Conservation (phyloP, 495 filamentous ascomycete species). For the Hypoxylon intermedium region DNA sequence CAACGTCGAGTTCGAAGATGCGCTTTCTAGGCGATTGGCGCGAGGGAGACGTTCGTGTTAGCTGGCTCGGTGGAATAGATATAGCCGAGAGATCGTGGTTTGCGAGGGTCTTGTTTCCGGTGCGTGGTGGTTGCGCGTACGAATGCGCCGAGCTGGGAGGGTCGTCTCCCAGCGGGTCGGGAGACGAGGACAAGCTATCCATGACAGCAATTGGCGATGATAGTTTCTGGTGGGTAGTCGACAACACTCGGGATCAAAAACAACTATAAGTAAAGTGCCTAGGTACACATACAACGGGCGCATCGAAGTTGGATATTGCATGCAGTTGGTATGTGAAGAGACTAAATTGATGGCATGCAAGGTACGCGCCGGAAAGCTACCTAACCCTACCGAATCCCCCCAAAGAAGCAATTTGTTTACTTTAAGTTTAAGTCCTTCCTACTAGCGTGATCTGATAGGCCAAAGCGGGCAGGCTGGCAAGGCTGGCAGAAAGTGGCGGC, state of each 20-base stretch:
- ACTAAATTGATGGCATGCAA: conserved; percentile 14
- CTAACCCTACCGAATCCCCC: conserved; percentile 22
- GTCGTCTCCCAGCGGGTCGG: conserved; percentile 56
- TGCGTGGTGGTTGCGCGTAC: conserved; percentile 28
- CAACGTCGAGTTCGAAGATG: conserved; percentile 62
- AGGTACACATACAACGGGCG: conserved; percentile 16
- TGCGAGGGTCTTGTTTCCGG: conserved; percentile 35
- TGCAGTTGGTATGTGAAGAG: conserved; percentile 11
- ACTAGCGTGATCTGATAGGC: conserved; percentile 25
- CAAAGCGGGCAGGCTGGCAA: conserved; percentile 4
- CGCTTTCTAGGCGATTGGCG: conserved; percentile 58
- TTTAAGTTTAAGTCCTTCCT: conserved; percentile 15
- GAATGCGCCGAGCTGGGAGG: conserved; percentile 41
- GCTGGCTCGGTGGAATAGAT: conserved; percentile 23
- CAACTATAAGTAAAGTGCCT: conserved; percentile 7
- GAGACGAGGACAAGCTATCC: conserved; percentile 54
- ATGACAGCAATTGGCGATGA: conserved; percentile 22
- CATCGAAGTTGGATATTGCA: conserved; percentile 3
- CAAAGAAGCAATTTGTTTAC: conserved; percentile 47
- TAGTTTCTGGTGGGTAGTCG: conserved; percentile 1
- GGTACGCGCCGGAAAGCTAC: conserved; percentile 25
- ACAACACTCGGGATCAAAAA: conserved; percentile 1
- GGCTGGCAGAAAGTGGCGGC: conserved; percentile 12
- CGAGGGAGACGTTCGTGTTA: conserved; percentile 36
- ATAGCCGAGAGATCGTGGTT: conserved; percentile 29